Base-by-base conservation (phyloP, 306 rosid genomes). In the Castanopsis chinensis region DNA sequence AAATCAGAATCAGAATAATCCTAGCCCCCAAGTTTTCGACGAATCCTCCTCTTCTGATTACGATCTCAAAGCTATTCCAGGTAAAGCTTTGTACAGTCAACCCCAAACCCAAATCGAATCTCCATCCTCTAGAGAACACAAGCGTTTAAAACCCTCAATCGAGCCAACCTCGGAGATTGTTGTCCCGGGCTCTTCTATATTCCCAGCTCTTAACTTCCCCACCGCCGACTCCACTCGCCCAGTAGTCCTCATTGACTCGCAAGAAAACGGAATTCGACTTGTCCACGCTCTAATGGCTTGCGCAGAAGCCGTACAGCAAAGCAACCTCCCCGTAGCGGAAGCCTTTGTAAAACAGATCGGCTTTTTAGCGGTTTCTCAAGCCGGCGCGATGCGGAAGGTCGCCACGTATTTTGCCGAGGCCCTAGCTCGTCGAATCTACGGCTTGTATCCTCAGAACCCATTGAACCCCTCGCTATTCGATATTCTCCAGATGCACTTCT, bases 401-500 rank as follows among this genome's bases (percentile, higher is more conserved):
- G 98, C 99, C 7, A 90, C 93, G 4, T 93, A 81, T 81, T 95
- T 95, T 61, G 97, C 99, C 2, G 96, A 93, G 80, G 99, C 93
- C 0, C 81, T 95, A 0, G 97, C 99, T 0, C 86, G 94, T 0
- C 64, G 98, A 33, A 93, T 95, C 81, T 91, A 88, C 61, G 20
- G 88, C 3, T 72, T 90, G 12, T 88, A 84, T 74, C 94, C 97
- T 0, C 81, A 75, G 45, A 59, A 78, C 28, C 85, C 92, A 1
- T 80, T 86, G 15, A 89, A 94, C 72, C 87, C 84, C 18, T 81
- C 92, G 1, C 49, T 86, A 43, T 82, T 92, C 19, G 96, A 95
- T 33, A 19, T 86, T 51, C 91, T 95, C 0, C 98, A 93, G 87
- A 87, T 88, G 82, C 96, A 95, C 79, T 95, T 95, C 84, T 95